Evolutionary conservation across 805 yeast genomes (phyloP).

Genomic region (Pichia membranifaciens): DNA sequence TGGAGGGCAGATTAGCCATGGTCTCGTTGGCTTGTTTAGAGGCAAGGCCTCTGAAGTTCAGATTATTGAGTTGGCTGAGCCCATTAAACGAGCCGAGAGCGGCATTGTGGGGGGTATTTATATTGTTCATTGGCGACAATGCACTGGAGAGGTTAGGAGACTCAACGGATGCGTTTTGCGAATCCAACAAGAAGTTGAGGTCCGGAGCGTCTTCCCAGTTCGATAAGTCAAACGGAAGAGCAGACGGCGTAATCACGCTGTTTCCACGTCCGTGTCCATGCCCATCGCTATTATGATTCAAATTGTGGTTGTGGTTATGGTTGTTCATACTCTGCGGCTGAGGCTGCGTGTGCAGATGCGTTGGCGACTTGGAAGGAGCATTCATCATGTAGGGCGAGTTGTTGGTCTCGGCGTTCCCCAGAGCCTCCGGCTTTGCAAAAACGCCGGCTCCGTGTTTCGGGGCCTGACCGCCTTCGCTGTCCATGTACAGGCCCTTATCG

Average conservation of each 20-base stretch:
- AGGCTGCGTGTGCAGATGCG: too few relatives aligned
- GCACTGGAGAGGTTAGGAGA: constrained; percentile 15
- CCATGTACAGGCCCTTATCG: too few relatives aligned
- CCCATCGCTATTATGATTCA: background rate
- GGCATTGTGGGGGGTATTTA: background rate
- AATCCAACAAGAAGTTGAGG: constrained; percentile 22
- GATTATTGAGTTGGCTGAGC: background rate
- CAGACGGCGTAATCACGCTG: constrained; percentile 3
- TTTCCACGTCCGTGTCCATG: too few relatives aligned
- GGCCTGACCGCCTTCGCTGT: too few relatives aligned
- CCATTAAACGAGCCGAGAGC: background rate
- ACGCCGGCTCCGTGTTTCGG: too few relatives aligned
- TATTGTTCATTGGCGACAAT: constrained; percentile 24
- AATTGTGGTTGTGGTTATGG: background rate
- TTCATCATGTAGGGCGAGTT: too few relatives aligned
- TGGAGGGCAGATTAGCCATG: background rate
- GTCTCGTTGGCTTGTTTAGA: background rate
- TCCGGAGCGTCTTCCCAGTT: constrained; percentile 29
- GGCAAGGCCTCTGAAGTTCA: background rate
- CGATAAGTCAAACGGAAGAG: constrained; percentile 22
- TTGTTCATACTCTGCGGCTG: background rate
- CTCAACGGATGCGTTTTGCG: constrained; percentile 11
- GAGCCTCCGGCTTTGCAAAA: too few relatives aligned
- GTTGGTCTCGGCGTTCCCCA: too few relatives aligned
- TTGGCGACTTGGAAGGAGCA: too few relatives aligned